Conservation (phyloP, 495 filamentous ascomycete species). For the Collariella sp. region DNA sequence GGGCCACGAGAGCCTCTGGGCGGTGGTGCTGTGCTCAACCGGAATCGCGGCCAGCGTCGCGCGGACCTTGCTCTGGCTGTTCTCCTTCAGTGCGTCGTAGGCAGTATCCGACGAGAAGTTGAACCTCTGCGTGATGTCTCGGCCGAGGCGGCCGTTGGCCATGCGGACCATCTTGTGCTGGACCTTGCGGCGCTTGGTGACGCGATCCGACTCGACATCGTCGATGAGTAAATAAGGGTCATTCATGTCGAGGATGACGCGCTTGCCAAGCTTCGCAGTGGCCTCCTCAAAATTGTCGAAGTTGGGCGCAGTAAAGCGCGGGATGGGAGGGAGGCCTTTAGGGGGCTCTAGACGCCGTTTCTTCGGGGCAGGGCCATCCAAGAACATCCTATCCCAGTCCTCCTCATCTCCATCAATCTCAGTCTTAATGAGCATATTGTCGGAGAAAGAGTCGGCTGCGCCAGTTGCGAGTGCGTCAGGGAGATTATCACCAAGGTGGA, state of each 20-base stretch:
- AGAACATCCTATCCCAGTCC: constrained; percentile 46
- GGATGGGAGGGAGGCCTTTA: constrained; percentile 35
- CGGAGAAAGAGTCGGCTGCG: constrained; percentile 6
- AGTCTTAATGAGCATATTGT: constrained; percentile 23
- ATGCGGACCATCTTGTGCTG: constrained; percentile 46
- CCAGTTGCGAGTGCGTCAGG: constrained; percentile 9
- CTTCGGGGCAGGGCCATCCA: constrained; percentile 33
- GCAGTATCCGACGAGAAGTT: constrained; percentile 95
- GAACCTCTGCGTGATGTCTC: constrained; percentile 66
- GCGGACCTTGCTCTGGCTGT: constrained; percentile 89
- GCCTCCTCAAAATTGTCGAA: constrained; percentile 49
- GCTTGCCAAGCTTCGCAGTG: constrained; percentile 61
- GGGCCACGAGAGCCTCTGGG: constrained; percentile 82
- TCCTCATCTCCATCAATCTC: constrained; percentile 32
- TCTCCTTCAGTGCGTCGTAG: constrained; percentile 92
- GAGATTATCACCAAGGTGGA: constrained; percentile 29
- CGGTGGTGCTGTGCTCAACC: constrained; percentile 87
- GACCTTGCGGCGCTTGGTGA: constrained; percentile 38
- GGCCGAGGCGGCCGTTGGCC: constrained; percentile 46
- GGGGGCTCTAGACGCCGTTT: constrained; percentile 29
- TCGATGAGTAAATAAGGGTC: constrained; percentile 76
- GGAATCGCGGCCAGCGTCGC: constrained; percentile 76
- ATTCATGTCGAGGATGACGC: constrained; percentile 76
- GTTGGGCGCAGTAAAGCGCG: constrained; percentile 33
- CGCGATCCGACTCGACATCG: constrained; percentile 42